Evolutionary conservation across 2,329 filamentous ascomycete species (phyloP).

Genomic region (Xylariaceae sp.): DNA sequence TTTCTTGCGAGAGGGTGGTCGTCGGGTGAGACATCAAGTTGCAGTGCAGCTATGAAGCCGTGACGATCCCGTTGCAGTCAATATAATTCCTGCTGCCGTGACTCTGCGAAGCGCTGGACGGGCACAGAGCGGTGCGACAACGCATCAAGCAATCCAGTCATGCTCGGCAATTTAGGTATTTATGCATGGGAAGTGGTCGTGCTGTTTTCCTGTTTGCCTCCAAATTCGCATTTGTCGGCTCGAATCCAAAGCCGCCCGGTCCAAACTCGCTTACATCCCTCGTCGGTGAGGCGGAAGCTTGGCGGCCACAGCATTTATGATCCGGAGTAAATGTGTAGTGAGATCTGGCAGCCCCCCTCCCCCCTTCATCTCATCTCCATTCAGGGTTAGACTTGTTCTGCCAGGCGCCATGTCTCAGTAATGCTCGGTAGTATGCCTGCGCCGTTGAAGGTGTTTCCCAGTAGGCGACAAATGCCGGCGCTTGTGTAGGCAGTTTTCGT

Average conservation of each 20-base stretch:
- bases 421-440: no score
- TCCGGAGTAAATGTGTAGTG: no score
- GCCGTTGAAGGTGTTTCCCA: no score
- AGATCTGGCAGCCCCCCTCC: background rate
- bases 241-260: background rate
- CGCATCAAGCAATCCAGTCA: no score
- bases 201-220: background rate
- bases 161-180: background rate
- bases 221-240: background rate
- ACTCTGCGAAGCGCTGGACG: no score
- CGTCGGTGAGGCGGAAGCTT: background rate
- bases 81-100: background rate
- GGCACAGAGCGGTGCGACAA: background rate
- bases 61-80: conserved; percentile 1
- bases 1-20: background rate
- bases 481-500: conserved; percentile 13
- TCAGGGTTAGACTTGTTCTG: no score
- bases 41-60: conserved; percentile 12
- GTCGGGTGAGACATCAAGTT: conserved; percentile 10
- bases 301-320: conserved; percentile 18
- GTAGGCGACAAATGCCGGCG: no score
- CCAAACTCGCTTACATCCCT: background rate
- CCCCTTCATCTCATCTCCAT: no score
- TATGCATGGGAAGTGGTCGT: background rate
- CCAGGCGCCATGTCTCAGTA: no score